phyloP scores from a whole-genome alignment of 371 early-diverging fungal species.

The Zychaea mexicana region DNA sequence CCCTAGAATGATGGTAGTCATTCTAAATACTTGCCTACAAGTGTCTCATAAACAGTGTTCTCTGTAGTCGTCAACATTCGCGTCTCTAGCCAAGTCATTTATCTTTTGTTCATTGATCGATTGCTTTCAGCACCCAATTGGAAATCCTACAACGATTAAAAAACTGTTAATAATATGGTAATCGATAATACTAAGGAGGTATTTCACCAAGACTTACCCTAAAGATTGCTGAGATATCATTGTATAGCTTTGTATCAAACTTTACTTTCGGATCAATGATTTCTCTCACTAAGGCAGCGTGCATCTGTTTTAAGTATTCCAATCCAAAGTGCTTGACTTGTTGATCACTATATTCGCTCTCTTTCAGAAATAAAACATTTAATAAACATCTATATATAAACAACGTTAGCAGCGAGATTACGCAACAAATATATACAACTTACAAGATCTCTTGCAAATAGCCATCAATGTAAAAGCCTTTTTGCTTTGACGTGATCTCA shows the following conservation, averaged over 20 bases:
- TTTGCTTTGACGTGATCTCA: not conserved
- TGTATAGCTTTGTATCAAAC: conserved; percentile 19
- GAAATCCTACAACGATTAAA: conserved; percentile 18
- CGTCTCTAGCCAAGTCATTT: conserved; percentile 5
- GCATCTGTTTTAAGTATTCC: conserved; percentile 10
- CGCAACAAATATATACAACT: conserved; percentile 11
- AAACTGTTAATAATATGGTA: conserved; percentile 13
- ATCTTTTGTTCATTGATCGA: conserved; percentile 15
- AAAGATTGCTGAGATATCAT: conserved; percentile 19
- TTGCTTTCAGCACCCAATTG: conserved; percentile 13
- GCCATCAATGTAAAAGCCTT: conserved; percentile 6
- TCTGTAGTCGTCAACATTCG: too few species aligned
- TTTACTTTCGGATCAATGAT: conserved; percentile 20
- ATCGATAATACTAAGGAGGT: not conserved
- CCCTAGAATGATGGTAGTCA: too few species aligned
- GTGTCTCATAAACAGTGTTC: too few species aligned
- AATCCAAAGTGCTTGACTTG: conserved; percentile 17
- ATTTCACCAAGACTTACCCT: conserved; percentile 19
- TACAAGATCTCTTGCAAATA: conserved; percentile 5
- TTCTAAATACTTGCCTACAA: too few species aligned
- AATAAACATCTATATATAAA: conserved; percentile 18
- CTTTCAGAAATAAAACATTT: conserved; percentile 21
- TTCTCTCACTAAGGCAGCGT: not conserved
- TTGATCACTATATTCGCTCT: conserved; percentile 22
- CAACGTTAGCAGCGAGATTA: conserved; percentile 16